A percentile compares a stretch with the other conserved stretches of the same genome.
Conservation (phyloP, 2,329 filamentous ascomycete genomes). For the Orbilia blumenaviensis region DNA sequence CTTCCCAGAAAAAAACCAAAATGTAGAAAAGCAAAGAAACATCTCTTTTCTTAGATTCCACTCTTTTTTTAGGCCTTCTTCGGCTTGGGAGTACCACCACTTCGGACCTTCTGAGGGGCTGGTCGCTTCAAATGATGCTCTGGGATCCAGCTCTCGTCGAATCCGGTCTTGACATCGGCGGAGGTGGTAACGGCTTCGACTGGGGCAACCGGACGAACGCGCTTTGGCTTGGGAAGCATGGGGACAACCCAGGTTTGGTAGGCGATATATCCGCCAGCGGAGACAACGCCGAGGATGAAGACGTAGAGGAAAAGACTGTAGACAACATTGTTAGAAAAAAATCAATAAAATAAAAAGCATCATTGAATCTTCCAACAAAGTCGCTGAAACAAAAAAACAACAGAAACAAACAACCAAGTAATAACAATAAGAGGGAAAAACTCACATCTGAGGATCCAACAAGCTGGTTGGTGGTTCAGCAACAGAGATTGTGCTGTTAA, state of each 20-base stretch:
- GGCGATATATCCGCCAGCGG: constrained; percentile 88
- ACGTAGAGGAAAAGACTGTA: constrained; percentile 94
- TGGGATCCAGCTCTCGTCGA: constrained; percentile 94
- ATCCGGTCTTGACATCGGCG: constrained; percentile 67
- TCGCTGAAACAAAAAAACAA: no score
- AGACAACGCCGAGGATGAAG: constrained; percentile 81
- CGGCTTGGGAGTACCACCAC: constrained; percentile 41
- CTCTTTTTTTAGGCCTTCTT: constrained; percentile 18
- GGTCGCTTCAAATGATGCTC: constrained; percentile 88
- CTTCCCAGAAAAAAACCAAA: background rate
- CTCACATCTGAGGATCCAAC: constrained; percentile 94
- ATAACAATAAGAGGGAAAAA: no score
- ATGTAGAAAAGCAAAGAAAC: no score
- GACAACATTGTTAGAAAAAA: constrained; percentile 36
- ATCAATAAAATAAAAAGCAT: no score
- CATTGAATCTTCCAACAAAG: no score
- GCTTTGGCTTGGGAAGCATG: constrained; percentile 90
- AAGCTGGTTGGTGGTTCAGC: constrained; percentile 91
- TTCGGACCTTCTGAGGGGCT: constrained; percentile 48
- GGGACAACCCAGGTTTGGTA: constrained; percentile 98
- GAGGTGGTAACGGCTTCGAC: constrained; percentile 76
- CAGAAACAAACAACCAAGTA: no score
- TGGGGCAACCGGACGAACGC: constrained; percentile 69
- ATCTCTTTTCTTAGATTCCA: background rate
- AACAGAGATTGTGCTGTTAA: constrained; percentile 82